phyloP scores from a whole-genome alignment of 495 filamentous ascomycete genomes.

The Hyphodiscus hymeniophilus region DNA sequence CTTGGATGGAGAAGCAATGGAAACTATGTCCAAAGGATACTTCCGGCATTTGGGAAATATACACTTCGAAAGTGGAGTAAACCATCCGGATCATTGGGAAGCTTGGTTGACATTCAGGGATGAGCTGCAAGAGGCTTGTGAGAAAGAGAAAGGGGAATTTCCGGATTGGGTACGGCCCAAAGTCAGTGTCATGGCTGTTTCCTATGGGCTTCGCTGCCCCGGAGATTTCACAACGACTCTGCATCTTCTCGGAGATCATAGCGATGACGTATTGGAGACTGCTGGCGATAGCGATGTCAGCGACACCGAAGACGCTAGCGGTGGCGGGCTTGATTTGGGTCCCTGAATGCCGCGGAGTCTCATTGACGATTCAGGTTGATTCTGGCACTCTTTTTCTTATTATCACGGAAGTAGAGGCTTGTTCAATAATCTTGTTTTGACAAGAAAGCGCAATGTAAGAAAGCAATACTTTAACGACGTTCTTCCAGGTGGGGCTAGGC shows the following conservation, averaged over 20 bases:
- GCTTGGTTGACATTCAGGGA: background rate
- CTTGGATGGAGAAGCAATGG: background rate
- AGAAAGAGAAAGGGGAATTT: background rate
- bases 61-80: background rate
- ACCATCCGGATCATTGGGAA: background rate
- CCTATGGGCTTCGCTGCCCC: background rate
- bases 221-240: background rate
- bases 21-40: background rate
- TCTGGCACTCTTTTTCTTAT: too few species aligned
- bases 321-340: too few species aligned
- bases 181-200: background rate
- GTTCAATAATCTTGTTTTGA: too few species aligned
- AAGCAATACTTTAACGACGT: too few species aligned
- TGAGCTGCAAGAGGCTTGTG: background rate
- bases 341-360: too few species aligned
- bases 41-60: constrained; percentile 1
- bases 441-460: too few species aligned
- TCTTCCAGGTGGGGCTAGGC: too few species aligned
- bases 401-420: too few species aligned
- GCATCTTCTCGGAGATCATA: background rate
- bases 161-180: constrained; percentile 3
- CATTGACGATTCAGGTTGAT: too few species aligned
- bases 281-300: too few species aligned
- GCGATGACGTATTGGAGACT: too few species aligned
- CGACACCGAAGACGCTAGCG: too few species aligned